Conservation (phyloP, 1,284 basidiomycete genomes). For the Kwoniella shivajii region DNA sequence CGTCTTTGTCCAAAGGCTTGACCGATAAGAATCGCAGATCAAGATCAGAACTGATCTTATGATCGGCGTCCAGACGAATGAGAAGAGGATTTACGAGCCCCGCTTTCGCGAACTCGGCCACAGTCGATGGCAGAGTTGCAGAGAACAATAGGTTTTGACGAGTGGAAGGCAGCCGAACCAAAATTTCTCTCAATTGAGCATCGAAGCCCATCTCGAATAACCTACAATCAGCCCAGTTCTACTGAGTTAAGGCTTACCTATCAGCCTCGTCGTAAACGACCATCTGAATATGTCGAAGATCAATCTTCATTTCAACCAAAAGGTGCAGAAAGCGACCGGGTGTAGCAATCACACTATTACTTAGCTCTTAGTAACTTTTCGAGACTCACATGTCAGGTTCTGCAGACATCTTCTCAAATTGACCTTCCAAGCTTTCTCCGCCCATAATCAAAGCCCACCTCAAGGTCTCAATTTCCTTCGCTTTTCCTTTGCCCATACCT, state of each 20-base stretch:
- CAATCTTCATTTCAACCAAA: conserved; percentile 94
- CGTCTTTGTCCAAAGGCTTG: conserved; percentile 93
- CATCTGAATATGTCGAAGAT: conserved; percentile 83
- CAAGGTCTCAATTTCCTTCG: conserved; percentile 63
- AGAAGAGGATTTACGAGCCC: conserved; percentile 92
- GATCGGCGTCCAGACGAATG: conserved; percentile 90
- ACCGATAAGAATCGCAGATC: conserved; percentile 93
- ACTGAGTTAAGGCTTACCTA: conserved; percentile 48
- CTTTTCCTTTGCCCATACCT: conserved; percentile 61
- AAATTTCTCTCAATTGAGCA: conserved; percentile 85
- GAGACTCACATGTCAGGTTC: conserved; percentile 87
- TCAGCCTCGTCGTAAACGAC: conserved; percentile 99
- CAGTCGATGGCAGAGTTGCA: conserved; percentile 90
- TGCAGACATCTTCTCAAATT: conserved; percentile 91
- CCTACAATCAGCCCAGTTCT: conserved; percentile 49
- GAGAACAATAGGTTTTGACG: conserved; percentile 95
- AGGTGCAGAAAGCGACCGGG: conserved; percentile 96
- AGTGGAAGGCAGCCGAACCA: conserved; percentile 78
- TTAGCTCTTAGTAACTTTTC: not conserved
- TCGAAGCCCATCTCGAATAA: conserved; percentile 99
- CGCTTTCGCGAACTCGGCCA: conserved; percentile 97
- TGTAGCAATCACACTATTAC: conserved; percentile 84
- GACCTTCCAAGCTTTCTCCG: conserved; percentile 92
- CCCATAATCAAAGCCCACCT: conserved; percentile 95
- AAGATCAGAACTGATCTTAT: conserved; percentile 91